Percentiles rank a stretch among this genome's conserved stretches.
Evolutionary conservation across 495 filamentous ascomycete species (phyloP).

Genomic region (Annulohypoxylon moriforme): DNA sequence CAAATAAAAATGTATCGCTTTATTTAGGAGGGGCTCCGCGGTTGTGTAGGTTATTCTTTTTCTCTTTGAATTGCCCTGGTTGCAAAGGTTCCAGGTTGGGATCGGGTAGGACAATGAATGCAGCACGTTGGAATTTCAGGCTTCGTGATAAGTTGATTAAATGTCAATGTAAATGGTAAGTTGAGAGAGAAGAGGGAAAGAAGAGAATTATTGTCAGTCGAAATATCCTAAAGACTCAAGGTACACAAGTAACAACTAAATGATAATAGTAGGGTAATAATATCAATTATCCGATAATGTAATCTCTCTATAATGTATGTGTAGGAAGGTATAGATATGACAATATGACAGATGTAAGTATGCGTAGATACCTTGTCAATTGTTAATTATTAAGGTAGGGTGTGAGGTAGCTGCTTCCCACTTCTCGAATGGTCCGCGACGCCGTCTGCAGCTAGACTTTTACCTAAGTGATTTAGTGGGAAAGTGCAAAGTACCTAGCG

Average conservation of each 20-base stretch:
- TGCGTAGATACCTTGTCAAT: constrained; percentile 1
- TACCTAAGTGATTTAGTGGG: background rate
- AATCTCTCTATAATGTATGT: background rate
- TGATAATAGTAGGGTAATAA: background rate
- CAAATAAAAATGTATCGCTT: constrained; percentile 26
- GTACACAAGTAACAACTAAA: background rate
- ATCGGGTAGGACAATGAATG: constrained; percentile 36
- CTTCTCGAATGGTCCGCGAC: constrained; percentile 24
- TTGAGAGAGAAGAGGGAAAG: background rate
- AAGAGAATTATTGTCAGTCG: background rate
- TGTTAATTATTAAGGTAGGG: constrained; percentile 13
- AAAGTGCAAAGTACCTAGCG: background rate
- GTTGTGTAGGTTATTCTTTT: background rate
- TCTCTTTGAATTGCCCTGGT: constrained; percentile 20
- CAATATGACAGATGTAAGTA: background rate
- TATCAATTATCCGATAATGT: background rate
- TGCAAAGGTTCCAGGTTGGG: constrained; percentile 14
- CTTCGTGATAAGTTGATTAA: constrained; percentile 34
- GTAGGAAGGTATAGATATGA: background rate
- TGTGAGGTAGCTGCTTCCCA: constrained; percentile 22
- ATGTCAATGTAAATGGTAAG: background rate
- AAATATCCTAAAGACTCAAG: background rate
- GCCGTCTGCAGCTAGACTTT: constrained; percentile 14
- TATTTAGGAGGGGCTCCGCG: constrained; percentile 35
- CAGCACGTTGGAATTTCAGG: constrained; percentile 36